Conservation (phyloP, 495 filamentous ascomycete genomes). For the Hypoxylon fragiforme region DNA sequence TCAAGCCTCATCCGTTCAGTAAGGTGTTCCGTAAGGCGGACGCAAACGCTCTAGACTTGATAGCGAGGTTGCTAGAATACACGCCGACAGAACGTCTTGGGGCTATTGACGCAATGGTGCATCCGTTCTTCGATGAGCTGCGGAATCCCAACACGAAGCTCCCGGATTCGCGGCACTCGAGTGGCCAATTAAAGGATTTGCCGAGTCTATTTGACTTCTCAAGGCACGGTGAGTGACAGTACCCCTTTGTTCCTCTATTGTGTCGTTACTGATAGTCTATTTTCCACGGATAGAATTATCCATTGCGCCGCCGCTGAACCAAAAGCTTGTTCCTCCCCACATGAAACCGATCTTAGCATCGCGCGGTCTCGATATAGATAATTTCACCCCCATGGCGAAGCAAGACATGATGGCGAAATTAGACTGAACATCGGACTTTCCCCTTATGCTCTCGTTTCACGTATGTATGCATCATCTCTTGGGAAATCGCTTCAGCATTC, state of each 20-base stretch:
- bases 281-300: slow-evolving; percentile 84
- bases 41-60: slow-evolving; percentile 89
- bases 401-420: slow-evolving; percentile 97
- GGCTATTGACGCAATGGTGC: slow-evolving; percentile 95
- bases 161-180: slow-evolving; percentile 89
- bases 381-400: slow-evolving; percentile 85
- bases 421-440: slow-evolving; percentile 68
- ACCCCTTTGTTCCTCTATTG: neutral
- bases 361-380: slow-evolving; percentile 88
- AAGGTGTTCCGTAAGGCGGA: slow-evolving; percentile 98
- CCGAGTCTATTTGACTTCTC: slow-evolving; percentile 92
- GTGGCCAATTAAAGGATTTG: slow-evolving; percentile 73
- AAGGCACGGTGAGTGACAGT: slow-evolving; percentile 85
- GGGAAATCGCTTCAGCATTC: slow-evolving; percentile 37
- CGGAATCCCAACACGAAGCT: slow-evolving; percentile 83
- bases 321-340: slow-evolving; percentile 82
- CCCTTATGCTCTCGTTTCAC: slow-evolving; percentile 30
- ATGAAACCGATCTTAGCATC: slow-evolving; percentile 71
- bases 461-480: slow-evolving; percentile 31
- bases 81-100: slow-evolving; percentile 94
- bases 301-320: slow-evolving; percentile 85
- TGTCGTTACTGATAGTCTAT: slow-evolving; percentile 21
- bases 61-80: slow-evolving; percentile 91
- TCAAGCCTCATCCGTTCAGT: slow-evolving; percentile 98
- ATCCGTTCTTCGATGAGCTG: slow-evolving; percentile 98